Evolutionary conservation across 345 rosid species (phyloP), one percentile per base, ranked within the genome.

Genomic region (Hypericum androsaemum): DNA sequence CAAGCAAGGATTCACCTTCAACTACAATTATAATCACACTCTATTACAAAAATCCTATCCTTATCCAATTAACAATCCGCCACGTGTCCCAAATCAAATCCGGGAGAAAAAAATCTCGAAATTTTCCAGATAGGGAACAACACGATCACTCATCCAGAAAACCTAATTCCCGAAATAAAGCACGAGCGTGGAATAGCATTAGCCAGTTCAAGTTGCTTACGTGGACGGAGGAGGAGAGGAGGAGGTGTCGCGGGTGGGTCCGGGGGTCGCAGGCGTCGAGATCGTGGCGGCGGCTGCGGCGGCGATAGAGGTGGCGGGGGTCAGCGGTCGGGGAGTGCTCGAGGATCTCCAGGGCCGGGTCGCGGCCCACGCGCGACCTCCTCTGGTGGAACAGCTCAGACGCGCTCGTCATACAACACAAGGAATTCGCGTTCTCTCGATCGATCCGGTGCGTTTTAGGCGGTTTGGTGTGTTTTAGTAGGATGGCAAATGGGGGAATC

Each of bases 401-500:
- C 52, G 90, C 90, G 71, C 86, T 86, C 83, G 97, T 79, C 96
- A 86, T 86, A 65, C 94, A 73, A 73, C 62, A 60, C 17, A 13
- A 32, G 28, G 9, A 46, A 44, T 44, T 14, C 48, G 8, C 32
- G 1, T 4, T 22, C 32, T 22, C 2, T 22, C 32, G 32, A 22
- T 22, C 32, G 32, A 22, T 22, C 32, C 32, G 32, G 32, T 22
- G 32, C 32, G 32, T 22, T 22, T 22, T 1, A 4, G 32, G n/a
- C n/a, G n/a, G n/a, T n/a, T n/a, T n/a, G n/a, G n/a, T n/a, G n/a
- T n/a, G n/a, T n/a, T n/a, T n/a, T n/a, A n/a, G 4, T 22, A 22
- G 4, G 32, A 22, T 22, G 32, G 32, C 2, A 22, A 22, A 22
- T 22, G 32, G 32, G 32, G 2, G 32, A 4, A 22, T 22, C 32